phyloP scores from a whole-genome alignment of 352 stramenopile species.

The Globisporangium okanoganense region DNA sequence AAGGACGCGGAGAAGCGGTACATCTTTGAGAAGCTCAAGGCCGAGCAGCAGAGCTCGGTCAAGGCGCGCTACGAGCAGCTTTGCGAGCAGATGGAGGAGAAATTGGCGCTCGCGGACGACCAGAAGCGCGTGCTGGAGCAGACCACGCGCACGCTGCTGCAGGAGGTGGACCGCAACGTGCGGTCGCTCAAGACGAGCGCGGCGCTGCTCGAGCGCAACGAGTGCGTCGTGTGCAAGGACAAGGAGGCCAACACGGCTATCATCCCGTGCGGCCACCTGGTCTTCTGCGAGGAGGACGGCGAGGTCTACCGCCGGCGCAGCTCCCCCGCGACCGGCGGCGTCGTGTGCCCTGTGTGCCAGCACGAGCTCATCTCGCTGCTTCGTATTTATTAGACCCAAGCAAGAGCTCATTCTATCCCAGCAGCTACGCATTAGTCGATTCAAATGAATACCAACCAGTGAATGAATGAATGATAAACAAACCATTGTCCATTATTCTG shows the following conservation, averaged over 20 bases:
- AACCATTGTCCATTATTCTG: background rate
- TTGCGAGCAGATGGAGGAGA: constrained; percentile 70
- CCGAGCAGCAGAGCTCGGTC: constrained; percentile 76
- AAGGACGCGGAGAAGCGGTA: constrained; percentile 70
- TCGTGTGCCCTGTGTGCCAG: constrained; percentile 78
- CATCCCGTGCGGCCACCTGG: constrained; percentile 79
- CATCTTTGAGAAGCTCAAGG: constrained; percentile 62
- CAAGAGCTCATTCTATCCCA: constrained; percentile 3
- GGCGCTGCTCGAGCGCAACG: constrained; percentile 52
- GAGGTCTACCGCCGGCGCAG: constrained; percentile 61
- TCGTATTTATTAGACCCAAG: constrained; percentile 54
- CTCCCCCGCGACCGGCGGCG: constrained; percentile 34
- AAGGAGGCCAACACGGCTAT: constrained; percentile 63
- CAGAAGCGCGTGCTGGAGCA: constrained; percentile 80
- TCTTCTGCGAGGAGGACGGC: constrained; percentile 81
- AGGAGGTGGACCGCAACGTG: constrained; percentile 72
- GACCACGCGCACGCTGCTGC: constrained; percentile 64
- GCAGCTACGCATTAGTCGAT: background rate
- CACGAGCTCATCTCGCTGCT: constrained; percentile 76
- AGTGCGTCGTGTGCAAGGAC: constrained; percentile 84
- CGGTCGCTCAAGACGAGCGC: constrained; percentile 53
- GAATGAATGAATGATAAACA: background rate
- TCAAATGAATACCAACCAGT: constrained; percentile 1
- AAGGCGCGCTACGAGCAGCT: constrained; percentile 70
- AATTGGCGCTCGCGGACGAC: constrained; percentile 55